Evolutionary conservation across 495 filamentous ascomycete species (phyloP), one percentile per base, ranked within the genome.

Genomic region (Aspergillus sparsus): DNA sequence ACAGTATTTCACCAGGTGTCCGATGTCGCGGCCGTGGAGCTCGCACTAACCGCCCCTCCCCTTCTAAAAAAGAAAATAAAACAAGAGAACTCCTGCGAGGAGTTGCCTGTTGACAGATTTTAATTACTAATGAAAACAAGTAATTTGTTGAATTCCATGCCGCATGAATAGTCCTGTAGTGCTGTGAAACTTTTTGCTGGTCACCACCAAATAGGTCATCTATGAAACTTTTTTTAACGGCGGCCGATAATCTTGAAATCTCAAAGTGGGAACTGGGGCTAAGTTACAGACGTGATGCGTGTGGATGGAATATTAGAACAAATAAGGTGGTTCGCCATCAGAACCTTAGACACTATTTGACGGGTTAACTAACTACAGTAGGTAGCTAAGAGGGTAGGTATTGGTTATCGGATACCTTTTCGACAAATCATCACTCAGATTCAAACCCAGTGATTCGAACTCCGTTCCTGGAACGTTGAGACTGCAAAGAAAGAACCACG

Each of bases 401-500:
- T n/a, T 8, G 18, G 42, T 46, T 46, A 46, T 46, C 42, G 7
- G 42, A 6, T n/a, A 5, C 18, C 15, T 47, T 47, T 9, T 42
- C 44, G 44, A 47, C 44, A 47, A 47, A 47, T 47, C 44, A 47
- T 47, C 15, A 47, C 9, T 5, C 16, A 47, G 44, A 13, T 55
- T 34, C 3, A 18, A 58, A 45, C 36, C 21, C 21, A 27, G 21
- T 27, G 21, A 27, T 27, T 27, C 21, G 21, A 27, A 16, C 50
- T 35, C 54, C 31, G 3, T 31, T 39, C 50, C 37, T 42, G 13
- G 21, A 53, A 49, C 18, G 31, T 37, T 50, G 46, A 58, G 21
- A 47, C 35, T 39, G 36, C 47, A 49, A 54, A 53, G 41, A 49
- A 54, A 53, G 41, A n/a, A 27, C 21, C 21, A 27, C 21, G 21